phyloP scores from a whole-genome alignment of 306 rosid genomes.

The Cajanus cajan region DNA sequence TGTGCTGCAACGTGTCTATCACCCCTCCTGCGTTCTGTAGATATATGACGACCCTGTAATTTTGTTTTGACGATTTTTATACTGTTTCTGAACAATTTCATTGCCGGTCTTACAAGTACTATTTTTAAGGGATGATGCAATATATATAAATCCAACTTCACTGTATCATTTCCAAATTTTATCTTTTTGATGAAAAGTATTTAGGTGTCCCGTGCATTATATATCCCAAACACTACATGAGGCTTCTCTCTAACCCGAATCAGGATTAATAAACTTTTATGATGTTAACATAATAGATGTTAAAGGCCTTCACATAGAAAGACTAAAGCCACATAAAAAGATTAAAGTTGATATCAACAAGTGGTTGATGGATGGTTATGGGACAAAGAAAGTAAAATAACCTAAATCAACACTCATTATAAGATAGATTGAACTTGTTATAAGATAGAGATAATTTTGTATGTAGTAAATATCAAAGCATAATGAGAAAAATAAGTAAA shows the following conservation, averaged over 20 bases:
- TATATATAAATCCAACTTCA: conserved; percentile 27
- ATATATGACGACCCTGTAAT: conserved; percentile 44
- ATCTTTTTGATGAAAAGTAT: background rate
- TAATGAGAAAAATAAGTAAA: too few species aligned
- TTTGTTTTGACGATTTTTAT: conserved; percentile 7
- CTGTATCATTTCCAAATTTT: background rate
- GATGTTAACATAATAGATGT: background rate
- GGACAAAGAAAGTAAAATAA: too few species aligned
- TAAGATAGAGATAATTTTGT: too few species aligned
- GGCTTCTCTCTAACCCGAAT: background rate
- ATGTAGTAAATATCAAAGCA: too few species aligned
- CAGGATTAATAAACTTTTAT: background rate
- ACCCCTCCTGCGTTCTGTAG: conserved; percentile 49
- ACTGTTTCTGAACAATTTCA: conserved; percentile 26
- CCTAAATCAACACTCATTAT: too few species aligned
- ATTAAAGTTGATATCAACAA: too few species aligned
- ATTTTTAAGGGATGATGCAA: conserved; percentile 40
- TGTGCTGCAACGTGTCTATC: conserved; percentile 29
- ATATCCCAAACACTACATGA: background rate
- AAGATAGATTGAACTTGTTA: too few species aligned
- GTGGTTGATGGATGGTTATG: too few species aligned
- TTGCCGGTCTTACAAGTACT: conserved; percentile 30
- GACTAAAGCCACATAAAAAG: too few species aligned
- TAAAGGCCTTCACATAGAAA: background rate
- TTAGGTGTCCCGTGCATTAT: background rate